A percentile compares a stretch with the other conserved stretches of the same genome.
Evolutionary conservation across 371 early-diverging fungal genomes (phyloP).

Genomic region (Quaeritorhiza haematococci): DNA sequence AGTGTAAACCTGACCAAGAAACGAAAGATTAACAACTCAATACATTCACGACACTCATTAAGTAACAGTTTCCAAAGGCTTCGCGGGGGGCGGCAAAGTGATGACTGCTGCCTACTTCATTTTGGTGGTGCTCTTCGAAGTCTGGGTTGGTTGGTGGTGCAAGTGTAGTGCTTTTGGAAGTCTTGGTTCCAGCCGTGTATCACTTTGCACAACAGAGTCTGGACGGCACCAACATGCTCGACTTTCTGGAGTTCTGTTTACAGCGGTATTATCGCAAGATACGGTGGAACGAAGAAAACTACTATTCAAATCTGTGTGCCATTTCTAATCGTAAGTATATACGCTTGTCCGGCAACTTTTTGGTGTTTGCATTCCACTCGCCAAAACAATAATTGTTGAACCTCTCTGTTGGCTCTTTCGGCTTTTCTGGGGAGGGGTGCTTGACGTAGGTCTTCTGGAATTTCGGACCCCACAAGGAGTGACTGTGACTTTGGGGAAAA

Average conservation of each 20-base stretch:
- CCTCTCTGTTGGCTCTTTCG: no score
- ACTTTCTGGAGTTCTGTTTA: conserved; percentile 78
- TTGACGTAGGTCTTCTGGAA: conserved; percentile 57
- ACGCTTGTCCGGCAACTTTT: no score
- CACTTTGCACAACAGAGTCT: no score
- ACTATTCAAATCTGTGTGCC: conserved; percentile 70
- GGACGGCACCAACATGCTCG: conserved; percentile 66
- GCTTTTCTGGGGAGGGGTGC: neutral
- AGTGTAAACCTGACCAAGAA: conserved; percentile 89
- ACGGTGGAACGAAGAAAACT: conserved; percentile 73
- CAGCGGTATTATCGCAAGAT: conserved; percentile 70
- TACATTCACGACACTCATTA: no score
- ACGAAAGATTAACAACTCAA: no score
- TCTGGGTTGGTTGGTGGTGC: no score
- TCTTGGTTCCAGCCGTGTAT: no score
- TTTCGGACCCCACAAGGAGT: conserved; percentile 72
- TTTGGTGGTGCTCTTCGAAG: no score
- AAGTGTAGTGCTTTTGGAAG: no score
- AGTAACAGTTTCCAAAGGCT: no score
- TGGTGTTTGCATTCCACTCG: neutral
- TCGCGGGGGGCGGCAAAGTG: no score
- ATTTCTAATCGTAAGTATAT: conserved; percentile 53
- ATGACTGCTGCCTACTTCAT: no score
- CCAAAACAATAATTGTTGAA: neutral
- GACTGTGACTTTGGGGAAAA: conserved; percentile 64